Conservation (phyloP, 2,329 filamentous ascomycete genomes). For the Stagonosporopsis tanaceti region DNA sequence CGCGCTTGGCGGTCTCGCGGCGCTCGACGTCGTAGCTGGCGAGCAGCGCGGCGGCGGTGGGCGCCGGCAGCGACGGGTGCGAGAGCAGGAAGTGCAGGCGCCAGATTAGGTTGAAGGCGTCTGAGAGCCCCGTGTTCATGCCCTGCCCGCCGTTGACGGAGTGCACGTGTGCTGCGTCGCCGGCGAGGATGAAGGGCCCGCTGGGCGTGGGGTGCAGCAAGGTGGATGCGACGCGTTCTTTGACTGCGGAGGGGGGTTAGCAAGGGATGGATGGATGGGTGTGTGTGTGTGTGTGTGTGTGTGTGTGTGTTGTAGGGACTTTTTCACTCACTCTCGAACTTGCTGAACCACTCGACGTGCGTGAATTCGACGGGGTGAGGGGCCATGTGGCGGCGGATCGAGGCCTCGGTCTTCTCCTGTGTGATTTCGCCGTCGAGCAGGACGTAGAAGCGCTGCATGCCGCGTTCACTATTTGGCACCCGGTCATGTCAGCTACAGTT, state of each 20-base stretch:
- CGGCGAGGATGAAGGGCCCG: slow-evolving; percentile 28
- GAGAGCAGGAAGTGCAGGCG: slow-evolving; percentile 18
- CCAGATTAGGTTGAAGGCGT: slow-evolving; percentile 31
- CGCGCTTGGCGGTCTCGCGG: slow-evolving; percentile 54
- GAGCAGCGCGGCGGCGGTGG: slow-evolving; percentile 26
- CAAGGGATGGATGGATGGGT: too few species aligned
- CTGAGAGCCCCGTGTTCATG: slow-evolving; percentile 31
- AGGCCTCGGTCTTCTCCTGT: slow-evolving; percentile 51
- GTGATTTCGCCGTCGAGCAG: slow-evolving; percentile 58
- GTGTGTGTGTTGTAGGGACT: too few species aligned
- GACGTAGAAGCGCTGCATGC: slow-evolving; percentile 58
- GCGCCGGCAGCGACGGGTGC: slow-evolving; percentile 3
- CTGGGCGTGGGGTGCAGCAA: slow-evolving; percentile 22
- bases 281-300: too few species aligned
- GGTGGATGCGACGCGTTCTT: slow-evolving; percentile 28
- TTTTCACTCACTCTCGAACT: slow-evolving; percentile 58
- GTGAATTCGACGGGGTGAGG: slow-evolving; percentile 55
- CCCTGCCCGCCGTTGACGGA: slow-evolving; percentile 34
- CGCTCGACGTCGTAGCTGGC: slow-evolving; percentile 57
- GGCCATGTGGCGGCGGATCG: slow-evolving; percentile 56
- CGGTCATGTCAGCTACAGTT: too few species aligned
- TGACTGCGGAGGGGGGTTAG: slow-evolving; percentile 13
- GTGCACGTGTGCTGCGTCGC: slow-evolving; percentile 33
- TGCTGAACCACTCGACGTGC: slow-evolving; percentile 60
- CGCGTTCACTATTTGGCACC: slow-evolving; percentile 46